Conservation (phyloP, 1,284 basidiomycete genomes). For the Trichosporon inkin region DNA sequence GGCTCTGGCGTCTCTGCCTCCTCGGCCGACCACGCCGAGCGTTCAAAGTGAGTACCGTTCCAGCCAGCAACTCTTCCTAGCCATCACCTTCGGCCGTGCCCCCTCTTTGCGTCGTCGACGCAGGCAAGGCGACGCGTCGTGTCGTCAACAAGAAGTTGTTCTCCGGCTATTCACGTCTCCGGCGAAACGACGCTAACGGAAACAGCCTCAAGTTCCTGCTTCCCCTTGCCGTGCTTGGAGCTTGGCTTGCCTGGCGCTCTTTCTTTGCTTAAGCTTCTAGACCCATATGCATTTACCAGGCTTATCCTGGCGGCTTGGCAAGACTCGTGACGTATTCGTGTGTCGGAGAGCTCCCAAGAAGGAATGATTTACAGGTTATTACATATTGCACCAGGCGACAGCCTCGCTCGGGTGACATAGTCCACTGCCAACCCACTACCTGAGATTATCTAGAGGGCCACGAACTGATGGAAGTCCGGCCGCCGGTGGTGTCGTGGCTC, state of each 20-base stretch:
- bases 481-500: not conserved
- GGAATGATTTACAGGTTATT: not conserved
- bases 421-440: too few species aligned
- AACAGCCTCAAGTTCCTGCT: constrained; percentile 31
- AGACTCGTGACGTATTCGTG: too few species aligned
- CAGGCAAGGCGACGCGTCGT: not conserved
- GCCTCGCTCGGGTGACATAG: too few species aligned
- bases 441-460: too few species aligned
- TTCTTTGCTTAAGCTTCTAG: constrained; percentile 25
- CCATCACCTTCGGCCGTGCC: not conserved
- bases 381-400: not conserved
- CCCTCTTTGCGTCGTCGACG: not conserved
- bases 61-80: not conserved
- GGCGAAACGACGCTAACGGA: not conserved
- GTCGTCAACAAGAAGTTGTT: not conserved
- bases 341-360: not conserved
- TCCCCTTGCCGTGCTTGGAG: constrained; percentile 39
- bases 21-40: too few species aligned
- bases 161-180: not conserved
- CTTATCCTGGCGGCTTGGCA: not conserved
- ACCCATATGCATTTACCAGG: not conserved
- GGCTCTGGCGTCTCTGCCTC: too few species aligned
- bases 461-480: too few species aligned
- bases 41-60: not conserved
- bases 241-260: constrained; percentile 47